Evolutionary conservation across 1,284 basidiomycete species (phyloP), one percentile per base, ranked within the genome.

Genomic region (Uromyces viciae-fabae): DNA sequence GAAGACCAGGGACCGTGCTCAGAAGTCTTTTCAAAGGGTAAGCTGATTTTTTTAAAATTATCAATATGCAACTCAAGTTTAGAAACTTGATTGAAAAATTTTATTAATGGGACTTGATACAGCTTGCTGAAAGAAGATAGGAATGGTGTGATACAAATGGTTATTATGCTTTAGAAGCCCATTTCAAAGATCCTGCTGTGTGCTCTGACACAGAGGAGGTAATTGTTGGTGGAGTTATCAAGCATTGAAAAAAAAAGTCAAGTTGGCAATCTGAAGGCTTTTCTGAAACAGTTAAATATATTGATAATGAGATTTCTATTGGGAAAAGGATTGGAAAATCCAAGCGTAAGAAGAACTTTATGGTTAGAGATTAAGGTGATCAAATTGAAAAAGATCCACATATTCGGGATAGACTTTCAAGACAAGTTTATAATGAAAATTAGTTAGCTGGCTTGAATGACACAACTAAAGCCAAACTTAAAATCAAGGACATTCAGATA

Each of bases 71-170:
- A n/a, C n/a, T n/a, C n/a, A n/a, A n/a, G n/a, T n/a, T n/a, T n/a
- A n/a, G n/a, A n/a, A n/a, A n/a, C n/a, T n/a, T n/a, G n/a, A n/a
- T n/a, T n/a, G n/a, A n/a, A n/a, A n/a, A n/a, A n/a, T n/a, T n/a
- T n/a, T n/a, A n/a, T n/a, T n/a, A n/a, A n/a, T n/a, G n/a, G n/a
- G n/a, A n/a, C n/a, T n/a, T 8, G 17, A 42, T 42, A 4, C 11
- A 69, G 66, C 25, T 69, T 69, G 36, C 33, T 69, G 25, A 69
- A 40, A 49, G 71, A 40, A 54, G 71, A n/a, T 49, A 73, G n/a
- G 31, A 54, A 33, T 73, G 71, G 71, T 73, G 71, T 73, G 71
- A 73, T 49, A 36, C 52, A 15, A 73, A 73, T n/a, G 49, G 49
- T 11, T 73, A 73, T 56, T 46, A 36, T 19, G 46, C 40, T 22